Conservation (phyloP, 2,329 filamentous ascomycete genomes). For the Diaporthe batatas region DNA sequence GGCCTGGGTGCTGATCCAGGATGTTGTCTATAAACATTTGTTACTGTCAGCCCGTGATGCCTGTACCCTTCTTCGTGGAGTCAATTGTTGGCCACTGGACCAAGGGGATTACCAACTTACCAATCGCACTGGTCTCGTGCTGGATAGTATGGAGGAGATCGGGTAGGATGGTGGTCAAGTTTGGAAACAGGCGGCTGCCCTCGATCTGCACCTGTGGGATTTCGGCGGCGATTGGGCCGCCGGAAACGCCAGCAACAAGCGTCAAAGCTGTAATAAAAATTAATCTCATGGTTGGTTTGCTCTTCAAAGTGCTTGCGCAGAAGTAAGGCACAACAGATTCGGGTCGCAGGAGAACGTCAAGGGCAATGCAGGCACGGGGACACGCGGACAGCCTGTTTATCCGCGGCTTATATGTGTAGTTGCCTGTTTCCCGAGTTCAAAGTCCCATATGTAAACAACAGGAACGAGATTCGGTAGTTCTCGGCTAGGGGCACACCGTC, state of each 20-base stretch:
- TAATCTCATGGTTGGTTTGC: conserved; percentile 1
- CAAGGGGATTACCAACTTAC: background rate
- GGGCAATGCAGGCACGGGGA: background rate
- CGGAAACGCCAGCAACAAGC: background rate
- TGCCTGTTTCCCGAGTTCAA: background rate
- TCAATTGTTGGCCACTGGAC: background rate
- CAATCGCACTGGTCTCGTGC: conserved; percentile 4
- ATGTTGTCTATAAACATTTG: background rate
- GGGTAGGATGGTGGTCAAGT: background rate
- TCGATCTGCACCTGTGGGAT: background rate
- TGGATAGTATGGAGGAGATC: background rate
- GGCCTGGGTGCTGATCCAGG: background rate
- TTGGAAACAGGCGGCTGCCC: background rate
- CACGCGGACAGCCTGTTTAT: background rate
- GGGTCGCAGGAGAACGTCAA: background rate
- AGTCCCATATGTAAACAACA: background rate
- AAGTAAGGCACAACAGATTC: background rate
- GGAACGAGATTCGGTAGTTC: background rate
- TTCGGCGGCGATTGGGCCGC: background rate
- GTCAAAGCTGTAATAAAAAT: conserved; percentile 16
- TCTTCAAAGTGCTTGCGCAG: background rate
- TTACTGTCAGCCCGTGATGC: background rate
- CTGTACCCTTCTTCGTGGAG: background rate
- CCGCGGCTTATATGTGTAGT: background rate
- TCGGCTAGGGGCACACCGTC: conserved; percentile 3